Evolutionary conservation across 2,329 filamentous ascomycete genomes (phyloP).

Genomic region (Westerdykella ornata): DNA sequence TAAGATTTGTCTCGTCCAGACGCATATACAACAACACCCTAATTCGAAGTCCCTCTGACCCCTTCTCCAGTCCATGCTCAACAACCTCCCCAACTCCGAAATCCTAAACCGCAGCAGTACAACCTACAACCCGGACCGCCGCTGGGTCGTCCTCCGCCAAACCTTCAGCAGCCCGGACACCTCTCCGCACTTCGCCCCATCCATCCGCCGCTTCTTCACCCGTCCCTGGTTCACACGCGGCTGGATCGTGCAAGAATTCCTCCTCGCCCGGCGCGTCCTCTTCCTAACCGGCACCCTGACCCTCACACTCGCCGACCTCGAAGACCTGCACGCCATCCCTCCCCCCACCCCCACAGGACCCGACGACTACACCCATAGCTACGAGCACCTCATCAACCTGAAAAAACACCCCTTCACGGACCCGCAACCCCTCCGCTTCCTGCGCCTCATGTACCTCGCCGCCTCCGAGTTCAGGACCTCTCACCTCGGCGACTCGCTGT

Average conservation of each 20-base stretch:
- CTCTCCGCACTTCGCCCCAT: slow-evolving; percentile 1
- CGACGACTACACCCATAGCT: slow-evolving; percentile 2
- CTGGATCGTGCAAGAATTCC: slow-evolving; percentile 14
- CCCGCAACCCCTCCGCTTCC: slow-evolving; percentile 9
- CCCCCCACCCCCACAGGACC: neutral
- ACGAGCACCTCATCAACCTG: slow-evolving; percentile 10
- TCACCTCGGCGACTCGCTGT: slow-evolving; percentile 8
- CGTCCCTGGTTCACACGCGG: slow-evolving; percentile 9
- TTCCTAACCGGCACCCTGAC: slow-evolving; percentile 5
- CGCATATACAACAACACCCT: neutral
- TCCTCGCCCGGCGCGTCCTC: slow-evolving; percentile 5
- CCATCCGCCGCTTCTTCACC: slow-evolving; percentile 6
- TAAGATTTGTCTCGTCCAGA: neutral
- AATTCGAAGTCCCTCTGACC: neutral
- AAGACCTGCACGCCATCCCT: slow-evolving; percentile 6
- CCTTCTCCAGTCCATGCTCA: slow-evolving; percentile 1
- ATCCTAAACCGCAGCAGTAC: neutral
- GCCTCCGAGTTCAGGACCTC: slow-evolving; percentile 7
- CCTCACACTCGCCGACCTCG: slow-evolving; percentile 9
- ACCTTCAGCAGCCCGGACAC: slow-evolving; percentile 1
- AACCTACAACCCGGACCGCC: slow-evolving; percentile 2
- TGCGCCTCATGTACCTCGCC: slow-evolving; percentile 7
- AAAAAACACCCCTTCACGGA: slow-evolving; percentile 9
- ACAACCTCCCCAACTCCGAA: slow-evolving; percentile 1
- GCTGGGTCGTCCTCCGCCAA: slow-evolving; percentile 3